These are phyloP conservation scores for Fraxinus velutina DNA, from an alignment of 305 asterid species.

Conservation along the genomic window DNA sequence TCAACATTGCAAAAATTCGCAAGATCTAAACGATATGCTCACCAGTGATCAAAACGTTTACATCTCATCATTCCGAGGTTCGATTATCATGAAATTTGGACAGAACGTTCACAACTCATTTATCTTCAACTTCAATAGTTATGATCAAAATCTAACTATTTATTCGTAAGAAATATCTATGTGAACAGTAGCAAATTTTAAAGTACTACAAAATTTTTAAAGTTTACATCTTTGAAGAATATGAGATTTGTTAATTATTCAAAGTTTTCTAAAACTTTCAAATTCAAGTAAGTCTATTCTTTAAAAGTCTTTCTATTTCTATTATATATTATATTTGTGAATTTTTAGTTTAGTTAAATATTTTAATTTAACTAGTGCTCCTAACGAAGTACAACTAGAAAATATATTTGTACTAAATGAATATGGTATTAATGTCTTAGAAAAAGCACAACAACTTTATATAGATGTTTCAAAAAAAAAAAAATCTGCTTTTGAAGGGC, in stretches of 20 bases:
- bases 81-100: not conserved
- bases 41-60: too few species aligned
- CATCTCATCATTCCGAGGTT: not conserved
- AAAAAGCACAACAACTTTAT: too few species aligned
- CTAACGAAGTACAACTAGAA: too few species aligned
- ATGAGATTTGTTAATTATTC: not conserved
- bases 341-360: not conserved
- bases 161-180: not conserved
- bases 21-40: not conserved
- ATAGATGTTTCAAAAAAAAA: too few species aligned
- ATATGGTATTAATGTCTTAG: not conserved
- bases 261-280: not conserved
- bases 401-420: not conserved
- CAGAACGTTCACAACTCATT: not conserved
- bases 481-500: not conserved
- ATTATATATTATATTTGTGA: not conserved
- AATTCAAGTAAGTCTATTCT: not conserved
- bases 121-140: not conserved
- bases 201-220: too few species aligned
- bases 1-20: not conserved
- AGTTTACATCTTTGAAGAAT: too few species aligned
- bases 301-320: not conserved
- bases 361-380: not conserved
- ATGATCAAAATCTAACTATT: not conserved
- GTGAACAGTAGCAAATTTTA: not conserved